phyloP scores from a whole-genome alignment of 768 basidiomycete species.

The Mycena chlorophos region DNA sequence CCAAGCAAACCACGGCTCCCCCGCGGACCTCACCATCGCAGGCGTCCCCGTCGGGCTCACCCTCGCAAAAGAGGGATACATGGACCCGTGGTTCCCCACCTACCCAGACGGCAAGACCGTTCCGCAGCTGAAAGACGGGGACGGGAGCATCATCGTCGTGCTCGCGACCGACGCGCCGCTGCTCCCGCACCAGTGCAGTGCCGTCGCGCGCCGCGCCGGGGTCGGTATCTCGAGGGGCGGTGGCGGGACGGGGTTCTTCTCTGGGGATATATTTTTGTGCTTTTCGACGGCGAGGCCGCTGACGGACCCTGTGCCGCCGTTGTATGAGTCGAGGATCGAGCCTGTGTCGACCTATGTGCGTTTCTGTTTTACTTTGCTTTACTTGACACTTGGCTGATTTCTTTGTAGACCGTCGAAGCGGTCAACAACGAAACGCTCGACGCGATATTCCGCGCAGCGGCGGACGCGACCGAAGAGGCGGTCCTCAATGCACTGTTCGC shows the following conservation, averaged over 20 bases:
- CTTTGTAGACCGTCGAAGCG: constrained; percentile 10
- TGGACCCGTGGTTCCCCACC: constrained; percentile 17
- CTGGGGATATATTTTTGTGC: constrained; percentile 21
- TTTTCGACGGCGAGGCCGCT: constrained; percentile 21
- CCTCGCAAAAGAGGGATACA: constrained; percentile 15
- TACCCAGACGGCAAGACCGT: constrained; percentile 9
- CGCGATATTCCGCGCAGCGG: constrained; percentile 48
- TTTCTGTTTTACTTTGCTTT: neutral
- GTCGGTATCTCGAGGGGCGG: constrained; percentile 20
- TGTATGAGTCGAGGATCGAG: constrained; percentile 2
- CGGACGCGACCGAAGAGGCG: constrained; percentile 22
- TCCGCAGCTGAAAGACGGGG: constrained; percentile 19
- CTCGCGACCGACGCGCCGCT: constrained; percentile 20
- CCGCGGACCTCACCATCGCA: constrained; percentile 15
- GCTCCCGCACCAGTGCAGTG: constrained; percentile 22
- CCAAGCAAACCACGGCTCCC: constrained; percentile 20
- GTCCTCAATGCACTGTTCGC: constrained; percentile 21
- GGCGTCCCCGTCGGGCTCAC: constrained; percentile 11
- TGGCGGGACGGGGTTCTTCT: constrained; percentile 15
- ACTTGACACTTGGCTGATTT: neutral
- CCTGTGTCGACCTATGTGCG: constrained; percentile 17
- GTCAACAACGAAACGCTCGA: constrained; percentile 54
- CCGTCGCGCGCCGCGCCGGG: constrained; percentile 21
- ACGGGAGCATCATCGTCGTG: constrained; percentile 21
- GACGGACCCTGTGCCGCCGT: constrained; percentile 10